phyloP scores from a whole-genome alignment of 2,329 filamentous ascomycete genomes.

The Aspergillus pseudonomiae region DNA sequence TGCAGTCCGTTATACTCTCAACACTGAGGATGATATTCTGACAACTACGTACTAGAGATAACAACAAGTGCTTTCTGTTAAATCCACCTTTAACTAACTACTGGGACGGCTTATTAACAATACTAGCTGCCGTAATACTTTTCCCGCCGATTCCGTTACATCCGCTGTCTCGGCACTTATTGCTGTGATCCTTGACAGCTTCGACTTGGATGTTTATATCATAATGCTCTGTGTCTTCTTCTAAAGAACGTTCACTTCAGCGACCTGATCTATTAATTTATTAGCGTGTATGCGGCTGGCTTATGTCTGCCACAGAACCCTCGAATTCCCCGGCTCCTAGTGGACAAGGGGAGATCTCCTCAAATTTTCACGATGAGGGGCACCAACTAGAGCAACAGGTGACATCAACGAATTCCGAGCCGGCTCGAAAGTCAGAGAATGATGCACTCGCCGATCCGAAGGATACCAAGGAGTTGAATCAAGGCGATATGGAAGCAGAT shows the following conservation, averaged over 20 bases:
- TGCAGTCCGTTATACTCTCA: constrained; percentile 44
- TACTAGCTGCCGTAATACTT: background rate
- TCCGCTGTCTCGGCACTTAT: background rate
- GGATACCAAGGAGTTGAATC: constrained; percentile 13
- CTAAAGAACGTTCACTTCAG: constrained; percentile 20
- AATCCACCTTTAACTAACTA: background rate
- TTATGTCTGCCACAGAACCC: constrained; percentile 39
- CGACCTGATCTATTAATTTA: background rate
- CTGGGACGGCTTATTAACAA: background rate
- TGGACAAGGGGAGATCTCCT: constrained; percentile 28
- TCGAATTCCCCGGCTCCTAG: constrained; percentile 27
- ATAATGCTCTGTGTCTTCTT: constrained; percentile 31
- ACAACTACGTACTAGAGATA: constrained; percentile 1
- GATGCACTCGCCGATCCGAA: constrained; percentile 16
- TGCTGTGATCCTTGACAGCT: background rate
- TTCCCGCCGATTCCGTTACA: background rate
- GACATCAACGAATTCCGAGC: constrained; percentile 23
- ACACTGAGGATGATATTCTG: background rate
- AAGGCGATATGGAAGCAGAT: constrained; percentile 20
- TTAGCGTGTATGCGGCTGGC: constrained; percentile 47
- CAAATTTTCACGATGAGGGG: constrained; percentile 23
- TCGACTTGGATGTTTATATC: constrained; percentile 12
- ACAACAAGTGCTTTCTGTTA: constrained; percentile 33
- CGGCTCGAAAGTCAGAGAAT: constrained; percentile 23
- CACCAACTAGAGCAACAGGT: constrained; percentile 25